phyloP scores from a whole-genome alignment of 2,329 filamentous ascomycete genomes.

The Fusarium pseudonygamai region DNA sequence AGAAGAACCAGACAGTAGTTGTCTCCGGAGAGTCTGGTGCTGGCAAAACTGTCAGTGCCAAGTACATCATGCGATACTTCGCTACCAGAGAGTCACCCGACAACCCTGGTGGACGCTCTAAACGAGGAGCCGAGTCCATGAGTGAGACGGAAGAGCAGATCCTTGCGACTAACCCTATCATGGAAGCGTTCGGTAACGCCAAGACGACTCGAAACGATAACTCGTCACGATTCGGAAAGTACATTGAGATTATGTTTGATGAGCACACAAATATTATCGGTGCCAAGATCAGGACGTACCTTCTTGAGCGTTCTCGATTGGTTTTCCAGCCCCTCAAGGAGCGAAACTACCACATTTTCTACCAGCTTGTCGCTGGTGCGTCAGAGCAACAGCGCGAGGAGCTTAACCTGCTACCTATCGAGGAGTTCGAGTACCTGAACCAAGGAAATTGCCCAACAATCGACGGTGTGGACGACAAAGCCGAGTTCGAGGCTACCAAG shows the following conservation, averaged over 20 bases:
- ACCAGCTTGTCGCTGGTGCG: constrained; percentile 94
- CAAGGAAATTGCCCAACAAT: constrained; percentile 92
- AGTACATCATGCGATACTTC: constrained; percentile 99
- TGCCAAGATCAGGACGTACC: constrained; percentile 94
- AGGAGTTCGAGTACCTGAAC: constrained; percentile 96
- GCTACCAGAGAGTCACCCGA: constrained; percentile 95
- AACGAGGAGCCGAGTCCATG: constrained; percentile 81
- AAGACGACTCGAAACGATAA: constrained; percentile 99
- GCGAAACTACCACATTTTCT: constrained; percentile 99
- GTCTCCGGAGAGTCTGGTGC: constrained; percentile 99
- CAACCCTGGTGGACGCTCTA: constrained; percentile 79
- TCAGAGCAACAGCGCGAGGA: constrained; percentile 83
- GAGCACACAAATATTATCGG: constrained; percentile 95
- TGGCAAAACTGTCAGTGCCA: constrained; percentile 98
- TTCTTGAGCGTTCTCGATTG: constrained; percentile 92
- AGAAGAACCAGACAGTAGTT: constrained; percentile 96
- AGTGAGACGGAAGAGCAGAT: constrained; percentile 99
- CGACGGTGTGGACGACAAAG: constrained; percentile 94
- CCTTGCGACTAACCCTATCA: constrained; percentile 96
- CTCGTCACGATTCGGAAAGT: constrained; percentile 98
- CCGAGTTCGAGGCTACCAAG: constrained; percentile 89
- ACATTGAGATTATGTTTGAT: constrained; percentile 99
- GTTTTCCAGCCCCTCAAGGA: constrained; percentile 98
- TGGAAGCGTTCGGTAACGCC: constrained; percentile 99
- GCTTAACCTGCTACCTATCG: constrained; percentile 80